Conservation (phyloP, 2,329 filamentous ascomycete species). For the Fusarium buxicola region DNA sequence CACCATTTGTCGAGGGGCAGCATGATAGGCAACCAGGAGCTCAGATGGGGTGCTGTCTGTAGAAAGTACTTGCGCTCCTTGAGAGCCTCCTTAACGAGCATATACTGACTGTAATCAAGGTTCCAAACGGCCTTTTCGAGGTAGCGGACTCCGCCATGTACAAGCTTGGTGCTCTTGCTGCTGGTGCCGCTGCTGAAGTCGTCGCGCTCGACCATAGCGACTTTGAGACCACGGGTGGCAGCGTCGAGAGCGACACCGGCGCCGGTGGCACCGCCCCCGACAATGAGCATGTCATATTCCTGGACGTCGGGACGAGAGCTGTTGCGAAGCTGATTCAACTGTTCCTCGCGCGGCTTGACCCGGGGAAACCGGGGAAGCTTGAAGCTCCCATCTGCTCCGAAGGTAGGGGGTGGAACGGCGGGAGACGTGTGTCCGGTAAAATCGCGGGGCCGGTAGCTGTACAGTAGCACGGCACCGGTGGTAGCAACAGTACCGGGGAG, state of each 20-base stretch:
- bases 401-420: conserved; percentile 76
- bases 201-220: conserved; percentile 77
- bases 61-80: conserved; percentile 81
- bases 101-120: conserved; percentile 78
- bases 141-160: conserved; percentile 81
- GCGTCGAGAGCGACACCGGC: conserved; percentile 79
- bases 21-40: conserved; percentile 81
- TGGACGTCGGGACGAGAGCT: conserved; percentile 49
- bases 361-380: conserved; percentile 74
- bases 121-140: conserved; percentile 82
- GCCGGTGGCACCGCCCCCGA: conserved; percentile 78
- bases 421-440: conserved; percentile 77
- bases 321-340: conserved; percentile 69
- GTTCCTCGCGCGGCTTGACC: conserved; percentile 71
- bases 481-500: conserved; percentile 56
- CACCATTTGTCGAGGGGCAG: conserved; percentile 80
- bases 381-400: conserved; percentile 75
- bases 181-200: conserved; percentile 80
- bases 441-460: conserved; percentile 74
- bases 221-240: conserved; percentile 76
- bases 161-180: conserved; percentile 80
- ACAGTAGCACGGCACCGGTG: conserved; percentile 60
- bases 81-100: conserved; percentile 77
- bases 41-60: conserved; percentile 79
- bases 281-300: conserved; percentile 76